Base-by-base conservation (phyloP, 2,329 filamentous ascomycete species). In the Fusarium camptoceras region DNA sequence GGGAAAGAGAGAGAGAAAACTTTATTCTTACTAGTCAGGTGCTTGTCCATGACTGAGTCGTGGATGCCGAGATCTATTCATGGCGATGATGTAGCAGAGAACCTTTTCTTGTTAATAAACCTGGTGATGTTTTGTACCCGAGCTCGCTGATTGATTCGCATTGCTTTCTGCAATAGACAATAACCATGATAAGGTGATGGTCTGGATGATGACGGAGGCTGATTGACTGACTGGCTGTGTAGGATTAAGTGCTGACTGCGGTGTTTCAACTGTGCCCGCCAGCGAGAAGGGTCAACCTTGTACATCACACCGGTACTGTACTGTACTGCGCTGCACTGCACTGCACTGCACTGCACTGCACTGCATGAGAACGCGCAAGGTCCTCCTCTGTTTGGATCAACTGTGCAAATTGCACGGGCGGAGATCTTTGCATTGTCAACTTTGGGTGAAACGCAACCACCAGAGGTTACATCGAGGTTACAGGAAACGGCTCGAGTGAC, bases 241-340 rank as follows among this genome's bases (percentile, higher is more conserved):
- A 34, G 70, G 66, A 75, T 73, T 73, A 65, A 75, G 72, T 75
- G 70, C 66, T 75, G 66, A 73, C 68, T 41, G 64, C 47, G 55
- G 64, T 67, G 62, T 71, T 64, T 68, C 58, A 47, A 51, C 49
- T 48, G 55, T 55, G 56, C 66, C 50, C 53, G 56, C 66, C 50
- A 66, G 55, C 57, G 53, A 44, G 30, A 37, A 55, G 46, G 50
- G 60, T 43, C 44, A 50, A 28, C 62, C 28, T 57, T 47, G 34
- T 57, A 60, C 55, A 62, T 39, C 24, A 24, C 39, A 50, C 47
- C 47, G 47, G 28, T 50, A 50, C 47, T 50, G 22, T 50, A 34
- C 28, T 50, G 16, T 8, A 18, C 28, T 22, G n/a, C 15, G 30
- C 30, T 9, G 25, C 25, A 9, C 25, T 27, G 25, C 25, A 27